Conservation (phyloP, 352 stramenopile species). For the Phytophthora meadii region DNA sequence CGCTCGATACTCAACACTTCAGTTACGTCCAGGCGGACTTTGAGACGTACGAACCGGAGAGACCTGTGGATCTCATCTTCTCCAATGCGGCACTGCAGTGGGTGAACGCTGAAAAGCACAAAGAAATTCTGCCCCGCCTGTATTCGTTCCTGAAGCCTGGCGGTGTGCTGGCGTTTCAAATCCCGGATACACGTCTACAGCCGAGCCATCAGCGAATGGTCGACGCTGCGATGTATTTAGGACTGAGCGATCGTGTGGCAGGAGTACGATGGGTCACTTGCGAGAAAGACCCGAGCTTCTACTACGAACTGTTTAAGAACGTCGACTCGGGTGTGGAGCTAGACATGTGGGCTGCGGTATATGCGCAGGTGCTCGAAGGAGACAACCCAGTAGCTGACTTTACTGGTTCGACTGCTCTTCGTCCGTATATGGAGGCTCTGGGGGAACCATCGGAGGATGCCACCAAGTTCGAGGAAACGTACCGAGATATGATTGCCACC, state of each 20-base stretch:
- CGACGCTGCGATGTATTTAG: conserved; percentile 53
- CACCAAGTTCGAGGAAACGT: conserved; percentile 54
- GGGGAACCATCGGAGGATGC: conserved; percentile 31
- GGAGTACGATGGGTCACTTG: conserved; percentile 75
- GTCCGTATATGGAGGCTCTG: conserved; percentile 67
- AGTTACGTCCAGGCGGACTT: conserved; percentile 67
- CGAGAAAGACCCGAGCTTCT: conserved; percentile 65
- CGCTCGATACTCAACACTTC: conserved; percentile 32
- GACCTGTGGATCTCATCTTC: conserved; percentile 72
- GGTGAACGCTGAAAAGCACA: conserved; percentile 60
- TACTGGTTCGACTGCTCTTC: conserved; percentile 61
- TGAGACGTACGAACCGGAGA: conserved; percentile 49
- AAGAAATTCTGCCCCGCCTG: conserved; percentile 53
- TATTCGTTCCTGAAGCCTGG: conserved; percentile 69
- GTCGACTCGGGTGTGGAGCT: conserved; percentile 31
- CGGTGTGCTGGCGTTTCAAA: conserved; percentile 77
- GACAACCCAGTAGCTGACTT: conserved; percentile 80
- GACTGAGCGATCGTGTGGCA: conserved; percentile 42
- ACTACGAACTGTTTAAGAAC: conserved; percentile 71
- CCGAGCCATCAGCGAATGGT: conserved; percentile 71
- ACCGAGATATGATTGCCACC: conserved; percentile 57
- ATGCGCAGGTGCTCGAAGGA: conserved; percentile 66
- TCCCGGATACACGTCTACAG: conserved; percentile 67
- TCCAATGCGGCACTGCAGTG: conserved; percentile 79
- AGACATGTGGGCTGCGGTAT: conserved; percentile 75